Evolutionary conservation across 2,329 filamentous ascomycete species (phyloP), one percentile per base, ranked within the genome.

Genomic region (Penicillium sp.): DNA sequence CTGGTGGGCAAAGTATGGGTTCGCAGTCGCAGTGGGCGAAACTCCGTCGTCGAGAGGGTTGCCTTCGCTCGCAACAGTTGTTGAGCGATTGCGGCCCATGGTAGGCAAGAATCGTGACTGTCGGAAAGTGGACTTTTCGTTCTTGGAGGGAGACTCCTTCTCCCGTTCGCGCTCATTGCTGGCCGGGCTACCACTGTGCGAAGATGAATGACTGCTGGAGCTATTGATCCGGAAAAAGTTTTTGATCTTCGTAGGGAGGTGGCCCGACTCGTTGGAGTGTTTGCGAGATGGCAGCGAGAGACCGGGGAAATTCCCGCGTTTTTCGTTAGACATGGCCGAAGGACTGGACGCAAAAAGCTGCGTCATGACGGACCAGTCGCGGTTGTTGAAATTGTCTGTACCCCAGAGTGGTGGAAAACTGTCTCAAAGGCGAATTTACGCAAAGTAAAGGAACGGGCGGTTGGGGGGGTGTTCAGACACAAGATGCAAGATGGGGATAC

Each of bases 1-100:
- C 75, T 99, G 94, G 70, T 97, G 94, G 61, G 86, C 89, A 73
- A 97, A 99, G 75, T 99, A 99, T 16, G 94, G 94, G 71, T 99
- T 99, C 58, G 91, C 92, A 68, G 92, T 86, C 46, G 92, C 92
- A 4, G 91, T 97, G 24, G 94, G 94, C 67, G 92, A 96, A 66
- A 95, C 81, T 55, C 84, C 80, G 72, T 96, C 92, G 62, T 96
- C 92, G 59, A 96, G 81, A 52, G 87, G 84, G 69, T 96, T 91
- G 63, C 92, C 92, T 74, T 96, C 92, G 74, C 91, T 96, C 61
- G 90, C 90, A 50, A 95, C 89, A 24, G 92, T 97, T 54, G 89
- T 87, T 31, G 91, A 95, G 65, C 92, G 86, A 69, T 92, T 90
- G 63, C 92, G 88, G 68, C 88, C 88, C 68, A 95, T 90, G 63